Evolutionary conservation across 2,329 filamentous ascomycete species (phyloP).

Genomic region (Exophiala sideris): DNA sequence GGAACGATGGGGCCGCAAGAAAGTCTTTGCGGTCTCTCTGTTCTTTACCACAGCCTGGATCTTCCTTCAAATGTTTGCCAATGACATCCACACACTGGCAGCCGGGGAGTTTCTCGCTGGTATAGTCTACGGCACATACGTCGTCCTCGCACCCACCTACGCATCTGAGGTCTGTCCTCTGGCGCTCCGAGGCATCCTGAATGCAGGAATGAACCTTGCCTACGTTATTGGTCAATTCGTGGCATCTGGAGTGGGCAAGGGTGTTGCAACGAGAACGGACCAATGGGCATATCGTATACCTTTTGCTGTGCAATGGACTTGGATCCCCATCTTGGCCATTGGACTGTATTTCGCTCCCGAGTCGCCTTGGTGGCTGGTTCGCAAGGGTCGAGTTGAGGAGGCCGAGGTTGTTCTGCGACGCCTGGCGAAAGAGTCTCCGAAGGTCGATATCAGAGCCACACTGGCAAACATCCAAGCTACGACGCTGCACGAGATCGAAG

Average conservation of each 20-base stretch:
- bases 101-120: conserved; percentile 37
- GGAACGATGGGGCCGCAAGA: conserved; percentile 62
- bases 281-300: conserved; percentile 40
- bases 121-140: conserved; percentile 46
- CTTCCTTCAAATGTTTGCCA: conserved; percentile 41
- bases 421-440: conserved; percentile 42
- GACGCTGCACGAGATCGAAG: conserved; percentile 49
- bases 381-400: conserved; percentile 34
- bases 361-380: conserved; percentile 39
- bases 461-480: conserved; percentile 40
- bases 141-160: conserved; percentile 35
- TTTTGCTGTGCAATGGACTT: conserved; percentile 48
- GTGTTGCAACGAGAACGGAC: conserved; percentile 30
- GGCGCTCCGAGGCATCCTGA: conserved; percentile 30
- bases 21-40: conserved; percentile 61
- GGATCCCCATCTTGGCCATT: conserved; percentile 44
- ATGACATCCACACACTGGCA: conserved; percentile 32
- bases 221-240: conserved; percentile 38
- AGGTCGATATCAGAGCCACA: conserved; percentile 25
- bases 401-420: conserved; percentile 40
- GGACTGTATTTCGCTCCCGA: conserved; percentile 42
- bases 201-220: conserved; percentile 38
- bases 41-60: conserved; percentile 40
- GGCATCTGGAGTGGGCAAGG: conserved; percentile 32
- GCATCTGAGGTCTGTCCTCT: conserved; percentile 32